Evolutionary conservation across 169 alveolate genomes (phyloP), one percentile per base, ranked within the genome.

Genomic region (Amoebophrya sp.): DNA sequence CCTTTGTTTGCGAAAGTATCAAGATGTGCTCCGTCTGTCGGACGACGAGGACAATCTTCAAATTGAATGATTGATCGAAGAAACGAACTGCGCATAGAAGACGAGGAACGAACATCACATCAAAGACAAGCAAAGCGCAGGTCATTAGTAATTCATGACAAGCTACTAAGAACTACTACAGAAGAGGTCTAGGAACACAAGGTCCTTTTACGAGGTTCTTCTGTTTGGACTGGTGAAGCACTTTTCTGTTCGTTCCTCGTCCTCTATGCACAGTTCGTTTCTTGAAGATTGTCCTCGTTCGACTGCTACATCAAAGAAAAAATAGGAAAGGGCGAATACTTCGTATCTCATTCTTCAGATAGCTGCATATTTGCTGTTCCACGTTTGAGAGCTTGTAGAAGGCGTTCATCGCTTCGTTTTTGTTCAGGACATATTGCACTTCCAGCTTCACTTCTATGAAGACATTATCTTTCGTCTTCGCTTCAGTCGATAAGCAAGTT

Each of bases 321-420:
- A 10, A 53, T 53, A 10, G 76, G 76, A 53, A 53, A 23, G 23
- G 10, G 10, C 23, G 10, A 23, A 23, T 53, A 53, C 76, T 6
- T n/a, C 92, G 0, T 26, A 90, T 78, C 1, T 41, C 92, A n/a
- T 90, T 78, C 10, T 41, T 26, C 33, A 90, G 83, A n/a, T 90
- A 90, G 41, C 78, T 41, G 78, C 38, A 34, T 39, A 90, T 90
- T 41, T 90, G 92, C 29, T 41, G 41, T 41, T 36, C 36, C 26
- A 65, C 78, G 92, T 90, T 90, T 26, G 53, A 36, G 10, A 90
- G 41, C 41, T 54, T 41, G 65, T 90, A 90, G 41, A 90, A 90
- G 34, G 92, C 92, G 83, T 6, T 36, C 2, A 0, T 36, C 83
- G 83, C 83, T 26, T 18, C 33, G 3, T 26, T 0, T 18, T 18